These are phyloP conservation scores for Pseudogymnoascus pannorum DNA, from an alignment of 2,329 filamentous ascomycete genomes.

Conservation along the genomic window DNA sequence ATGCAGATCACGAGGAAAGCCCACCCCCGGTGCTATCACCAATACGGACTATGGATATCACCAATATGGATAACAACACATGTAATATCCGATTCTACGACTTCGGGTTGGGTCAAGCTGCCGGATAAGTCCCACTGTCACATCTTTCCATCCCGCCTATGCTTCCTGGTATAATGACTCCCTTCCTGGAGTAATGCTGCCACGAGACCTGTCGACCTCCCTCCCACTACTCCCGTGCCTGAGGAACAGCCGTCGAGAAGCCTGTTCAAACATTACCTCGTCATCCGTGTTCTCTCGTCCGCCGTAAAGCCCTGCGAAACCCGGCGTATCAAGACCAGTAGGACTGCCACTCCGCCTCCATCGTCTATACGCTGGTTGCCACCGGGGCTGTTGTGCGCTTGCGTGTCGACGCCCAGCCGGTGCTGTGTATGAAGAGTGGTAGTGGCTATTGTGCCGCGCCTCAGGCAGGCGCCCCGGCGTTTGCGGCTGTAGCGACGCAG, in stretches of 20 bases:
- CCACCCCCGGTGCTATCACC: not conserved
- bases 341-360: slow-evolving; percentile 31
- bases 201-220: not conserved
- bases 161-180: not conserved
- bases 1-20: not conserved
- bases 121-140: not conserved
- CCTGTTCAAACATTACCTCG: slow-evolving; percentile 29
- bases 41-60: not conserved
- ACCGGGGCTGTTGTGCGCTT: not conserved
- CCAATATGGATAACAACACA: not conserved
- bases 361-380: slow-evolving; percentile 7
- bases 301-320: slow-evolving; percentile 41
- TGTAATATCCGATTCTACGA: not conserved
- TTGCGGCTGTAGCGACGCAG: slow-evolving; percentile 40
- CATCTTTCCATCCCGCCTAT: no score
- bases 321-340: slow-evolving; percentile 34
- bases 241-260: slow-evolving; percentile 20
- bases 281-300: slow-evolving; percentile 43
- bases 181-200: not conserved
- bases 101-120: not conserved
- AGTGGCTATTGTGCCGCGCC: slow-evolving; percentile 39
- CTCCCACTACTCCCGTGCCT: not conserved
- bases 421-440: slow-evolving; percentile 38
- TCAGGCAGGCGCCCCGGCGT: slow-evolving; percentile 44
- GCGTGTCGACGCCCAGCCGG: slow-evolving; percentile 26